Evolutionary conservation across 208 protist genomes (phyloP).

Genomic region (Leishmania gerbilli): DNA sequence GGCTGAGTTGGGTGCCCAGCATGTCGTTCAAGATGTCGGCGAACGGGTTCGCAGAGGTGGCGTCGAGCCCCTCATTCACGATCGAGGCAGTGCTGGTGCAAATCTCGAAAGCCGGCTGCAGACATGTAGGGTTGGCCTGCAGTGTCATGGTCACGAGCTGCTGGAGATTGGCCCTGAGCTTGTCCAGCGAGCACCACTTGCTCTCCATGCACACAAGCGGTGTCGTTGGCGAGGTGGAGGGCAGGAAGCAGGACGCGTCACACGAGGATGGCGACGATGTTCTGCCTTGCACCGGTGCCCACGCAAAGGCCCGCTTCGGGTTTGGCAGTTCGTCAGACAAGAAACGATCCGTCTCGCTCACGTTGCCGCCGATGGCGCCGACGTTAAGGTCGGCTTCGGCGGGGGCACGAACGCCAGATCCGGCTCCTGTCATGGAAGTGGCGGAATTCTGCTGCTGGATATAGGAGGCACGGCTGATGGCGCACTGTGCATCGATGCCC

Average conservation of each 20-base stretch:
- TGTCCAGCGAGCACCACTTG: conserved; percentile 25
- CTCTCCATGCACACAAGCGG: conserved; percentile 21
- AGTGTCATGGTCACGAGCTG: conserved; percentile 31
- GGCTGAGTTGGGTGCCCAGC: conserved; percentile 30
- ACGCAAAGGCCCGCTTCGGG: conserved; percentile 43
- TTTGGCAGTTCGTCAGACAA: conserved; percentile 42
- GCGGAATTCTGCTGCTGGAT: conserved; percentile 9
- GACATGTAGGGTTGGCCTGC: conserved; percentile 47
- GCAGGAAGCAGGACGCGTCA: conserved; percentile 16
- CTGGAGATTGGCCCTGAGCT: conserved; percentile 12
- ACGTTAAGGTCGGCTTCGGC: not conserved
- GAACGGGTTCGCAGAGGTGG: conserved; percentile 30
- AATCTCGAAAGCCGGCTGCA: conserved; percentile 40
- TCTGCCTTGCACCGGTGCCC: conserved; percentile 32
- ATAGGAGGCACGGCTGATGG: conserved; percentile 16
- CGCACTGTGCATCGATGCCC: conserved; percentile 78
- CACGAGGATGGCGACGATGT: conserved; percentile 4
- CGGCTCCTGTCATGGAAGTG: not conserved
- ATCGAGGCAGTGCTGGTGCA: conserved; percentile 13
- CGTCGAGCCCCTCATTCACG: conserved; percentile 2
- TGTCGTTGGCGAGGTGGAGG: not conserved
- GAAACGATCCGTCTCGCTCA: conserved; percentile 18
- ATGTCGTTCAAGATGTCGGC: conserved; percentile 35
- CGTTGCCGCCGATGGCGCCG: not conserved
- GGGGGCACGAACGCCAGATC: not conserved